Percentiles rank a stretch among this genome's conserved stretches.
These are phyloP conservation scores for Naumovozyma baii DNA, from an alignment of 805 yeast species.

Conservation along the genomic window DNA sequence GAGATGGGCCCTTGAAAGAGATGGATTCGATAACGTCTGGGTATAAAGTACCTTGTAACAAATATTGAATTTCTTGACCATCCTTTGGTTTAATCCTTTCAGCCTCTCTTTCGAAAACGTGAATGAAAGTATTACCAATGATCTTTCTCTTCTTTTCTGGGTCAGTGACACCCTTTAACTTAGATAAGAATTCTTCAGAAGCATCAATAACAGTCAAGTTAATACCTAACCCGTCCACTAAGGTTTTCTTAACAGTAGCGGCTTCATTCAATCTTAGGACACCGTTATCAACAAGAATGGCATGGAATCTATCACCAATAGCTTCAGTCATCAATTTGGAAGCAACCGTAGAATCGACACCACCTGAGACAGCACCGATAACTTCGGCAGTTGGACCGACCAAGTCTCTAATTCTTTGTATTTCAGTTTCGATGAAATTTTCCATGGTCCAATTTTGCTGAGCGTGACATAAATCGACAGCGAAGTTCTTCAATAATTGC, in stretches of 20 bases:
- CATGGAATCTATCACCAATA: conserved; percentile 97
- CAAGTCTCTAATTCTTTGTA: conserved; percentile 76
- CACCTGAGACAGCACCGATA: conserved; percentile 98
- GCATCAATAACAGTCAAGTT: conserved; percentile 94
- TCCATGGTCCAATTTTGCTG: conserved; percentile 94
- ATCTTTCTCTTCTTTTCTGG: conserved; percentile 98
- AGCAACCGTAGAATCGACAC: conserved; percentile 98
- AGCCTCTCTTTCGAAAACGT: conserved; percentile 94
- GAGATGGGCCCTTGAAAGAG: conserved; percentile 98
- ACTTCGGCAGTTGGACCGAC: conserved; percentile 98
- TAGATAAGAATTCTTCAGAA: conserved; percentile 73
- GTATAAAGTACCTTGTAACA: conserved; percentile 93
- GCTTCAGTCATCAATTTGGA: conserved; percentile 98
- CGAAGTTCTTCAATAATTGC: conserved; percentile 79
- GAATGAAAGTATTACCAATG: conserved; percentile 95
- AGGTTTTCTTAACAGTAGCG: conserved; percentile 73
- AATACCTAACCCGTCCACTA: conserved; percentile 89
- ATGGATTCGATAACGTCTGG: conserved; percentile 98
- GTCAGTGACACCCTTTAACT: conserved; percentile 89
- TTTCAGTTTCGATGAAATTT: conserved; percentile 94
- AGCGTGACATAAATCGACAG: conserved; percentile 81
- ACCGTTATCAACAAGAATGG: conserved; percentile 95
- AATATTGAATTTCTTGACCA: conserved; percentile 83
- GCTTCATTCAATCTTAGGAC: conserved; percentile 95
- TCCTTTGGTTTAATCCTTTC: conserved; percentile 80